Conservation (phyloP, 306 rosid genomes). For the Lupinus albus region DNA sequence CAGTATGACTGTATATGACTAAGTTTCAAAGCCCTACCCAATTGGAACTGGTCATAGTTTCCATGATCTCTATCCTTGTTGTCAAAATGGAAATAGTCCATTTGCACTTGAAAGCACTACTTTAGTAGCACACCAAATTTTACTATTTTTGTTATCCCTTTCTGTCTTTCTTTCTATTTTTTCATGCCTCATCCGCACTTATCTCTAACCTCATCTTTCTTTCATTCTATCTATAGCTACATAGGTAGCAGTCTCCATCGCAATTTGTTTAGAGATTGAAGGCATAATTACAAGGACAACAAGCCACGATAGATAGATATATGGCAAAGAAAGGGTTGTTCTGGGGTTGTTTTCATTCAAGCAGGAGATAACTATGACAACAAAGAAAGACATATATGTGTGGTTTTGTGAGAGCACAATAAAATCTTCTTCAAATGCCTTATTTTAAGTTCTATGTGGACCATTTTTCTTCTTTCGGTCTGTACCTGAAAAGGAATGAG, state of each 20-base stretch:
- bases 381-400: constrained; percentile 41
- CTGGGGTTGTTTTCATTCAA: constrained; percentile 71
- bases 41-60: constrained; percentile 53
- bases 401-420: constrained; percentile 37
- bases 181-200: constrained; percentile 74
- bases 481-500: too few species aligned
- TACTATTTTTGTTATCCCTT: too few species aligned
- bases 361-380: constrained; percentile 66
- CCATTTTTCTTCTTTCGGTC: too few species aligned
- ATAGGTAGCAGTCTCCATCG: background rate
- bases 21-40: constrained; percentile 55
- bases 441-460: too few species aligned
- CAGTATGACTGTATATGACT: constrained; percentile 31
- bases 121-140: background rate
- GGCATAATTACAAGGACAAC: constrained; percentile 83
- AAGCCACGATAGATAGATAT: constrained; percentile 42
- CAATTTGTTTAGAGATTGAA: constrained; percentile 19
- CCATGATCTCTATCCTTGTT: constrained; percentile 35
- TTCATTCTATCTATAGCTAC: constrained; percentile 34
- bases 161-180: constrained; percentile 59
- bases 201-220: constrained; percentile 37
- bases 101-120: constrained; percentile 59
- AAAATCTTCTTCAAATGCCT: constrained; percentile 37
- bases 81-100: constrained; percentile 52
- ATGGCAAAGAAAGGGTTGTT: constrained; percentile 52